Evolutionary conservation across 2,329 filamentous ascomycete genomes (phyloP), one percentile per base, ranked within the genome.

Genomic region (Colletotrichum musae): DNA sequence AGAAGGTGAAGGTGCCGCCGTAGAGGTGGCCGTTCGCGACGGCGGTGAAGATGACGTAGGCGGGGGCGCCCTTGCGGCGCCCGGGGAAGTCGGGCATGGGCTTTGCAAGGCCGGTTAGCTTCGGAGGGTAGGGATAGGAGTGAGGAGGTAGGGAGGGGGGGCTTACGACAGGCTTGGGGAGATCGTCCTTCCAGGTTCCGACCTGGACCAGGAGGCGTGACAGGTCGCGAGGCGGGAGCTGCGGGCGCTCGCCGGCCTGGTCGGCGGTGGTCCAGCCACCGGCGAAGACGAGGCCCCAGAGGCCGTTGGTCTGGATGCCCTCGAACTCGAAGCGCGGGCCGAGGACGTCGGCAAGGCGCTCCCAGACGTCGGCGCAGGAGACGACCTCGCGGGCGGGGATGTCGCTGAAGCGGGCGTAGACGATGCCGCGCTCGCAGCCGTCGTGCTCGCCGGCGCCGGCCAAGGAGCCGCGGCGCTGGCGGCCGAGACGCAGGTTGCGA

Each of bases 271-370:
- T 58, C 56, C 56, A 58, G 12, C 26, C 41, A 3, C 47, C 4
- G 16, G 18, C 56, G 12, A 58, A 58, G 24, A 58, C 56, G 21
- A 58, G n/a, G 3, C 45, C 56, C 56, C 56, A 58, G n/a, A 58
- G 56, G 6, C 41, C 56, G n/a, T 47, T 58, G 26, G 28, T 18
- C 10, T 58, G 15, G 26, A 58, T 9, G 24, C 24, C 16, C n/a
- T 58, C 56, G 10, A 58, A 58, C 56, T 48, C 6, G 41, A 58
- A 58, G 3, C 28, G 21, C 5, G 41, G 43, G 9, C 56, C 56
- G 15, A 58, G 41, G 56, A 24, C 45, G 15, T 58, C n/a, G n/a
- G 21, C 56, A 1, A 58, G 56, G 12, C 32, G 28, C 41, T 58
- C 43, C 56, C 56, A 58, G 43, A 58, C 43, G 28, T 58, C 56